Evolutionary conservation across 2,329 filamentous ascomycete species (phyloP), one percentile per base, ranked within the genome.

Genomic region (Tolypocladium ovalisporum): DNA sequence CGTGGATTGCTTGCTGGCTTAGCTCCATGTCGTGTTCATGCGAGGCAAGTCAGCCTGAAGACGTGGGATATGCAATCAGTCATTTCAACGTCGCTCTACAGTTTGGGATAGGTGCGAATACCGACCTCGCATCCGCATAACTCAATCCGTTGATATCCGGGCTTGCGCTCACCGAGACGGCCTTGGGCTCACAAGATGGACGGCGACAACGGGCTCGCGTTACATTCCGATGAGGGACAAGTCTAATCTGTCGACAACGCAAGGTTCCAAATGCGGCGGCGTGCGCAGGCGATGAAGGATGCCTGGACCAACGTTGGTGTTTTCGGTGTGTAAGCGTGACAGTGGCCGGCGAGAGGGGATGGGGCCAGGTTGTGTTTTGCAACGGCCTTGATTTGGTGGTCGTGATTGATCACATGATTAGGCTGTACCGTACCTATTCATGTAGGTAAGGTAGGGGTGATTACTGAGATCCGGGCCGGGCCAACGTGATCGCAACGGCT

Each of bases 1-100:
- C 75, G 66, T 80, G 76, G 56, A 84, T 80, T 29, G 77, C 73
- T 58, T 74, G 68, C 57, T 76, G 72, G 62, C 72, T 81, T 56
- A 84, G 70, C 57, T 84, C 79, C 82, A 84, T 84, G 54, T 60
- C 64, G 63, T 56, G 54, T 54, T 55, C 51, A 32, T 32, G 47
- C 47, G 47, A 29, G 47, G 47, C 29, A 35, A 35, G 29, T 34
- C 47, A 35, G 29, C 29, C 29, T 34, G 47, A 6, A 22, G 32
- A 34, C 10, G 47, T 15, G 19, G 29, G 10, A 52, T 9, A 15
- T 34, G 29, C 10, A 35, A 22, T 34, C 29, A 15, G 19, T 39
- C 36, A 15, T 34, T 32, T 42, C 47, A 29, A n/a, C 19, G 47
- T 35, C 29, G 47, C 32, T n/a, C 19, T 35, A 12, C 32, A 19